A percentile compares a stretch with the other conserved stretches of the same genome.
These are phyloP conservation scores for Agrostemma githago DNA, from an alignment of 148 eudicot species.

Conservation along the genomic window DNA sequence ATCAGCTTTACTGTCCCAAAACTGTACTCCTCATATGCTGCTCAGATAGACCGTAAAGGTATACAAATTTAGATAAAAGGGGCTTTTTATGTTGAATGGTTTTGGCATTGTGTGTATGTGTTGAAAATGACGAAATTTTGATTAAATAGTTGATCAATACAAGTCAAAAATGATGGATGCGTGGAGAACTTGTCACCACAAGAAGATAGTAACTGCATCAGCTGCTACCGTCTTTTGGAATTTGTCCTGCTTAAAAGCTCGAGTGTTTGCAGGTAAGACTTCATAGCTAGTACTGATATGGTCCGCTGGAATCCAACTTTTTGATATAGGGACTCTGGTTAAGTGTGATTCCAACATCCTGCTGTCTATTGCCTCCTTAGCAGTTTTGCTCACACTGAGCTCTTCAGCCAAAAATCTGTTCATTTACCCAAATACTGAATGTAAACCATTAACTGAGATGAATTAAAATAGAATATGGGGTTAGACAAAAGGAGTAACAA, in stretches of 20 bases:
- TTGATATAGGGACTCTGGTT: background rate
- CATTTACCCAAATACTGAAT: too few species aligned
- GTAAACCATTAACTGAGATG: too few species aligned
- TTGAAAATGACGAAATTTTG: constrained; percentile 15
- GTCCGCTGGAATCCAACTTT: background rate
- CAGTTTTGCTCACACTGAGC: too few species aligned
- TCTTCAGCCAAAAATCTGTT: background rate
- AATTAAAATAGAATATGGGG: too few species aligned
- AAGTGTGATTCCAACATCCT: background rate
- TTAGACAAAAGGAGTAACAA: too few species aligned
- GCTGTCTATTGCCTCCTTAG: too few species aligned
- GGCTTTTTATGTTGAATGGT: background rate
- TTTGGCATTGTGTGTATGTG: background rate
- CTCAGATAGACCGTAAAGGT: constrained; percentile 53
- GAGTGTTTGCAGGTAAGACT: constrained; percentile 65
- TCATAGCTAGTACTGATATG: background rate
- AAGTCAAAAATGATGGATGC: constrained; percentile 47
- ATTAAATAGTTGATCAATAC: constrained; percentile 43
- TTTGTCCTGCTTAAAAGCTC: constrained; percentile 59
- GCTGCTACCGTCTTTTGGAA: constrained; percentile 85
- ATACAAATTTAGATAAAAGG: background rate
- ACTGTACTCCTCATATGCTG: constrained; percentile 54
- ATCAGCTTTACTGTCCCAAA: constrained; percentile 77
- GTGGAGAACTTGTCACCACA: constrained; percentile 75
- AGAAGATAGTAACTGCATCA: constrained; percentile 67